Percentiles rank a stretch among this genome's conserved stretches.
phyloP scores from a whole-genome alignment of 2,329 filamentous ascomycete species.

The Diaporthe amygdali region DNA sequence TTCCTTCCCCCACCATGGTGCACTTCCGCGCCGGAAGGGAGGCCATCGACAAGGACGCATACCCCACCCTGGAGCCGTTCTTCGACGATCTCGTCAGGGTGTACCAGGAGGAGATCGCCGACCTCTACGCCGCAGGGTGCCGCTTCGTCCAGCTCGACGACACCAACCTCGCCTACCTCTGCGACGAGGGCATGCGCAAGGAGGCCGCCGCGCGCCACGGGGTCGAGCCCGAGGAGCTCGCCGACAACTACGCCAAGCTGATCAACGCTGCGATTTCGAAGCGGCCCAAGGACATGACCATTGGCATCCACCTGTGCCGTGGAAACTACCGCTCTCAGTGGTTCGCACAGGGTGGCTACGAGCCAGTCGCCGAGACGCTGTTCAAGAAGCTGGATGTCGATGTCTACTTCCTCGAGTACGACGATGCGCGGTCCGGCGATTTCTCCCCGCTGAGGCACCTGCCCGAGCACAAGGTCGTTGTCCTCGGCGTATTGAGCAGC shows the following conservation, averaged over 20 bases:
- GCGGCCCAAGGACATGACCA: conserved; percentile 57
- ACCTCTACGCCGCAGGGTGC: conserved; percentile 57
- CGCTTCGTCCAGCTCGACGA: conserved; percentile 64
- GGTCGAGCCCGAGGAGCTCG: conserved; percentile 52
- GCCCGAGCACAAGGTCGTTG: conserved; percentile 58
- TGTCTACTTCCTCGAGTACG: conserved; percentile 65
- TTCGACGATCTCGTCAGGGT: conserved; percentile 60
- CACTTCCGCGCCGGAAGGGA: conserved; percentile 62
- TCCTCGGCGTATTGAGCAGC: conserved; percentile 59
- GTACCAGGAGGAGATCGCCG: conserved; percentile 59
- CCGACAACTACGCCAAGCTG: conserved; percentile 56
- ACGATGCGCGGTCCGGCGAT: conserved; percentile 60
- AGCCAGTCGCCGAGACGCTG: conserved; percentile 51
- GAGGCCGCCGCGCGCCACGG: conserved; percentile 56
- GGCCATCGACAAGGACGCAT: conserved; percentile 55
- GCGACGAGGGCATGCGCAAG: conserved; percentile 59
- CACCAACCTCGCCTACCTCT: conserved; percentile 65
- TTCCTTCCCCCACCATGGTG: conserved; percentile 64
- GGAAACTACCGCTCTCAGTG: conserved; percentile 62
- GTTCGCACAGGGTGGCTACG: conserved; percentile 64
- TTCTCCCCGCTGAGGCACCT: conserved; percentile 60
- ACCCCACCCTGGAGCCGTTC: conserved; percentile 59
- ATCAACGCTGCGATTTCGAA: conserved; percentile 60
- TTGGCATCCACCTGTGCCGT: conserved; percentile 62
- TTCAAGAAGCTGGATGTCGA: conserved; percentile 52